Conservation (phyloP, 2,329 filamentous ascomycete species). For the Paracoccidioides brasiliensis region DNA sequence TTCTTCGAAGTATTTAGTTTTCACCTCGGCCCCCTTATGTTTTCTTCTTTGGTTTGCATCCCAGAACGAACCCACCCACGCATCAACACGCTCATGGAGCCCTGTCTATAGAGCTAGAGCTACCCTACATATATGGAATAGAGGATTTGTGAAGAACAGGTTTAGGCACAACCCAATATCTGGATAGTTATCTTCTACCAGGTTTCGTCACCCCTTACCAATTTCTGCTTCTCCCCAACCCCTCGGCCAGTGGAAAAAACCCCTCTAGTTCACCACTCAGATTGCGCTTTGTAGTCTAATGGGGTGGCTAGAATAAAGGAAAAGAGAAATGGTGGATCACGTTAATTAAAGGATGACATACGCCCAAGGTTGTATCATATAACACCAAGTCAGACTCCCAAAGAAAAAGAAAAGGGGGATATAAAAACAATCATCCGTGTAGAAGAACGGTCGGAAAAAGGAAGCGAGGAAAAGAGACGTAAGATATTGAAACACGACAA, state of each 20-base stretch:
- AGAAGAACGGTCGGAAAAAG: background rate
- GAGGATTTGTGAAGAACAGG: background rate
- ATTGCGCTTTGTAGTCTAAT: too few relatives aligned
- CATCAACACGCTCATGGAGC: background rate
- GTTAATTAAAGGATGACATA: background rate
- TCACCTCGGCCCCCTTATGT: too few relatives aligned
- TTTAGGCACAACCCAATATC: background rate
- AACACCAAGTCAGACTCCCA: background rate
- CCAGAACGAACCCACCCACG: background rate
- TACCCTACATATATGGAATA: background rate
- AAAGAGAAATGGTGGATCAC: background rate
- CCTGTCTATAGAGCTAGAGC: background rate
- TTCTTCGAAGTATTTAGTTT: too few relatives aligned
- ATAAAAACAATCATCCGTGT: background rate
- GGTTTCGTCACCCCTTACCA: background rate
- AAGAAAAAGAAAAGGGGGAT: background rate
- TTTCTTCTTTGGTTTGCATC: too few relatives aligned
- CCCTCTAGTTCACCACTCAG: too few relatives aligned
- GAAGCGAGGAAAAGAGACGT: too few relatives aligned
- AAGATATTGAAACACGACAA: background rate
- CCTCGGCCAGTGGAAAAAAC: too few relatives aligned
- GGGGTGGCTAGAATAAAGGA: background rate
- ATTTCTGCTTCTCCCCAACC: background rate
- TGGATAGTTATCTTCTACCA: background rate
- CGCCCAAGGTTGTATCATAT: background rate